These are phyloP conservation scores for Neofusicoccum laricinum DNA, from an alignment of 2,329 filamentous ascomycete species.

Conservation along the genomic window DNA sequence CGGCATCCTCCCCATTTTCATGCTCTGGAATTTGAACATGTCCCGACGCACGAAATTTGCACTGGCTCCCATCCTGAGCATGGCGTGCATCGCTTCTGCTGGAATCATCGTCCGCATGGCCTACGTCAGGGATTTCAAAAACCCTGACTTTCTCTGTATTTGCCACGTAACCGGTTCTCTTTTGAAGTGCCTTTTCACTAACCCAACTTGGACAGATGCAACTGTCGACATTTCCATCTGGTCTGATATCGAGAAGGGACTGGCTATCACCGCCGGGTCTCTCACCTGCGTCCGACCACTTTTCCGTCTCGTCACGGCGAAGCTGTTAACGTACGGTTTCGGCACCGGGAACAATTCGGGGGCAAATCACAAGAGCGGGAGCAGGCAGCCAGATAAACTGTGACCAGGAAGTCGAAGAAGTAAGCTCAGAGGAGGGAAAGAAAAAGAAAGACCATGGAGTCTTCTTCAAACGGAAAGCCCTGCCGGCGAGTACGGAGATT, in stretches of 20 bases:
- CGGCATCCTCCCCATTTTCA: constrained; percentile 49
- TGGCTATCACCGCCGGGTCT: constrained; percentile 35
- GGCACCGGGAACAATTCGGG: neutral
- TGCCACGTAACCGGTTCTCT: neutral
- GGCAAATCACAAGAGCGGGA: neutral
- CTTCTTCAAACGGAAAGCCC: neutral
- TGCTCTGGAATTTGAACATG: constrained; percentile 53
- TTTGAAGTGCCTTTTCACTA: too few relatives aligned
- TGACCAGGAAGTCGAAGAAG: neutral
- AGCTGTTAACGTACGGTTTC: neutral
- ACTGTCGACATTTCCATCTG: constrained; percentile 38
- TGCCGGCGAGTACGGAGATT: neutral
- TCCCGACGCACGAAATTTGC: constrained; percentile 46
- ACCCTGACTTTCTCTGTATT: constrained; percentile 33
- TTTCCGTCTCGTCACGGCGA: constrained; percentile 25
- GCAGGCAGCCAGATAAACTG: neutral
- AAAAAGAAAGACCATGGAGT: neutral
- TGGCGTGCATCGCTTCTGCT: constrained; percentile 46
- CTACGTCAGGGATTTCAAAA: constrained; percentile 34
- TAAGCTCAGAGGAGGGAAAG: neutral
- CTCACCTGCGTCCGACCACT: constrained; percentile 36
- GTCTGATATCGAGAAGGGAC: constrained; percentile 36
- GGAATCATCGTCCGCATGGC: constrained; percentile 35
- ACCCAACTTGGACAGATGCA: neutral
- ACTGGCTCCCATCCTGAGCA: constrained; percentile 47